Conservation (phyloP, 163 green algal species). For the Volvox carteri region DNA sequence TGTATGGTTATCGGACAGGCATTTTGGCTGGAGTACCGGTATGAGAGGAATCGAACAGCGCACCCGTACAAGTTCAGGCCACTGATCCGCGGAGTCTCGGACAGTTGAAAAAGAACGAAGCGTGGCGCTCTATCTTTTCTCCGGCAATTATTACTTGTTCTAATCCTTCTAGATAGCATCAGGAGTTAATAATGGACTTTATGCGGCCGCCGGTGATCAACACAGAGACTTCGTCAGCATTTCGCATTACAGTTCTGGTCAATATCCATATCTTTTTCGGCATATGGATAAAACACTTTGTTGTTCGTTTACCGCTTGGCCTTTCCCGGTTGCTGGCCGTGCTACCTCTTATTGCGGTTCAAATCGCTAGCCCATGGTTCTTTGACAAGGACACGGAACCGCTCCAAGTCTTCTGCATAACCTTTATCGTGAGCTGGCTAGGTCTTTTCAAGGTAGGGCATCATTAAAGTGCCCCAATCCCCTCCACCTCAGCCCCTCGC, state of each 20-base stretch:
- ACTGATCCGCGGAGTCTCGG: too few species aligned
- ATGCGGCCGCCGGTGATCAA: not conserved
- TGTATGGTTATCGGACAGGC: too few species aligned
- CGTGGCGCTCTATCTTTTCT: too few species aligned
- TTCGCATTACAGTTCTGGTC: conserved; percentile 1
- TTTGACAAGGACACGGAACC: conserved; percentile 8
- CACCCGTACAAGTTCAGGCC: too few species aligned
- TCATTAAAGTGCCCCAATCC: too few species aligned
- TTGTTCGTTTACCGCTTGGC: not conserved
- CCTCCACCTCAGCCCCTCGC: too few species aligned
- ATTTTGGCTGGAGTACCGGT: too few species aligned
- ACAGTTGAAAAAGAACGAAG: too few species aligned
- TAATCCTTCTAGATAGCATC: too few species aligned
- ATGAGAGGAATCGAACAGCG: too few species aligned
- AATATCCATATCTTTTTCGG: not conserved
- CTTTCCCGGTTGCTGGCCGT: not conserved
- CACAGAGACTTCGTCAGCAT: not conserved
- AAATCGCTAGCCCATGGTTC: not conserved
- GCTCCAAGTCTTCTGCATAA: not conserved
- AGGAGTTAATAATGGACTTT: conserved; percentile 9
- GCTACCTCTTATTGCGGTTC: not conserved
- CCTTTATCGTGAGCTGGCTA: conserved; percentile 7
- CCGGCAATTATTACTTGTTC: too few species aligned
- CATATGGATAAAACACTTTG: conserved; percentile 5
- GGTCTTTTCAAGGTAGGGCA: conserved; percentile 5